Conservation (phyloP, 495 filamentous ascomycete species). For the Daldinia grandis region DNA sequence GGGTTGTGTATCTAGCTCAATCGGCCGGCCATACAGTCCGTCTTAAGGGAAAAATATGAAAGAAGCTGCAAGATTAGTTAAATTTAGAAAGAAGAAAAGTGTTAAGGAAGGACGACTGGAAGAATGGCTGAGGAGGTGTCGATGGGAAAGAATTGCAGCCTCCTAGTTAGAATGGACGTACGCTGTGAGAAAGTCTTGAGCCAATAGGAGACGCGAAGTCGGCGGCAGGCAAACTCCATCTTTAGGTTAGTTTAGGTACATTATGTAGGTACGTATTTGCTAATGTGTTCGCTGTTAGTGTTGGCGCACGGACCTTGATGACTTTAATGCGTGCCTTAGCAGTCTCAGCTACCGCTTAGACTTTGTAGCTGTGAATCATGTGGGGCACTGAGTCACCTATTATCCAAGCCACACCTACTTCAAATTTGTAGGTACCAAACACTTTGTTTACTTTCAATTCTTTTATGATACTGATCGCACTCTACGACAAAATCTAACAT, state of each 20-base stretch:
- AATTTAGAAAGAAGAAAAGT: conserved; percentile 4
- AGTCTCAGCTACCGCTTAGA: neutral
- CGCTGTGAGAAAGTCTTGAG: conserved; percentile 16
- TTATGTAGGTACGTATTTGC: neutral
- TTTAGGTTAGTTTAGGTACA: conserved; percentile 6
- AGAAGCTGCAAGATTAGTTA: neutral
- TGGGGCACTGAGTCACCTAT: neutral
- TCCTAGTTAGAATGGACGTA: conserved; percentile 18
- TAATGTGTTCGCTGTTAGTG: neutral
- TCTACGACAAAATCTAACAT: neutral
- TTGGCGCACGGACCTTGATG: neutral
- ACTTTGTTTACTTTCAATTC: neutral
- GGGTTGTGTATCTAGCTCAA: conserved; percentile 13
- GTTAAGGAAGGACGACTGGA: conserved; percentile 4
- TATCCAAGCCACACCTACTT: neutral
- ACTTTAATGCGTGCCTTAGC: neutral
- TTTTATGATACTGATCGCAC: too few species aligned
- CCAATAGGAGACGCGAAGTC: conserved; percentile 40
- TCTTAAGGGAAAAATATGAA: neutral
- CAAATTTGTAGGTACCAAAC: neutral
- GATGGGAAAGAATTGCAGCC: conserved; percentile 35
- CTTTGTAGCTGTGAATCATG: neutral
- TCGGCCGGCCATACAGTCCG: conserved; percentile 6
- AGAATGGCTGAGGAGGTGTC: conserved; percentile 8
- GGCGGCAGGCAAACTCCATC: conserved; percentile 27